Conservation (phyloP, 2,329 filamentous ascomycete genomes). For the Shiraia bambusicola region DNA sequence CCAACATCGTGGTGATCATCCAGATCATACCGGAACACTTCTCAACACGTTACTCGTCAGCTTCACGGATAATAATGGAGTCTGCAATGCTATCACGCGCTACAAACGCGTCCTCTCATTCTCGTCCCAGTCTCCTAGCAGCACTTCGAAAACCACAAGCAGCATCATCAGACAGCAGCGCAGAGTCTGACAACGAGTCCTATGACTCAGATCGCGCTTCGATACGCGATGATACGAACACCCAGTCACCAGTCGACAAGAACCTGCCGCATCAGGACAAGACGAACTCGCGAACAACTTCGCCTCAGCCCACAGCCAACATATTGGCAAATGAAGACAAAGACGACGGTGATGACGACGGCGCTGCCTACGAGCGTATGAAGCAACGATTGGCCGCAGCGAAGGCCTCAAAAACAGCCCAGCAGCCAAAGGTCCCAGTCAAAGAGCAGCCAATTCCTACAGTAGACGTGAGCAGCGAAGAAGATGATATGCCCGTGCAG, state of each 20-base stretch:
- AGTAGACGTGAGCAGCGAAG: conserved; percentile 22
- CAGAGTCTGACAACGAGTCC: conserved; percentile 40
- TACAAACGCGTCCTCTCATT: conserved; percentile 18
- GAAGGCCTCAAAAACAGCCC: conserved; percentile 13
- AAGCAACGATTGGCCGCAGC: conserved; percentile 48
- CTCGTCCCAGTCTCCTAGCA: conserved; percentile 23
- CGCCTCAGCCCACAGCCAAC: conserved; percentile 1
- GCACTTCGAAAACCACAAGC: conserved; percentile 21
- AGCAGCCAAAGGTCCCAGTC: conserved; percentile 2
- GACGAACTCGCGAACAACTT: neutral
- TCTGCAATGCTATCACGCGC: conserved; percentile 3
- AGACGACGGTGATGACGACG: conserved; percentile 35
- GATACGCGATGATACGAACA: conserved; percentile 19
- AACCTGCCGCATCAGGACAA: no score
- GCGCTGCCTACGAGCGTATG: conserved; percentile 50
- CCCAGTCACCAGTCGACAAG: conserved; percentile 40
- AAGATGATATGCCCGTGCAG: conserved; percentile 33
- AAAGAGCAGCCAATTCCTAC: conserved; percentile 6
- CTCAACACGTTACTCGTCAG: neutral
- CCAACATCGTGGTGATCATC: no score
- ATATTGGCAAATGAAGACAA: conserved; percentile 17
- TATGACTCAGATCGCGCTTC: conserved; percentile 14
- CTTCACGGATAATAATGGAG: neutral
- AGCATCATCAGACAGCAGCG: conserved; percentile 44
- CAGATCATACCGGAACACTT: neutral